Evolutionary conservation across 108 stramenopile species (phyloP).

Genomic region (Nitzschia sp.): DNA sequence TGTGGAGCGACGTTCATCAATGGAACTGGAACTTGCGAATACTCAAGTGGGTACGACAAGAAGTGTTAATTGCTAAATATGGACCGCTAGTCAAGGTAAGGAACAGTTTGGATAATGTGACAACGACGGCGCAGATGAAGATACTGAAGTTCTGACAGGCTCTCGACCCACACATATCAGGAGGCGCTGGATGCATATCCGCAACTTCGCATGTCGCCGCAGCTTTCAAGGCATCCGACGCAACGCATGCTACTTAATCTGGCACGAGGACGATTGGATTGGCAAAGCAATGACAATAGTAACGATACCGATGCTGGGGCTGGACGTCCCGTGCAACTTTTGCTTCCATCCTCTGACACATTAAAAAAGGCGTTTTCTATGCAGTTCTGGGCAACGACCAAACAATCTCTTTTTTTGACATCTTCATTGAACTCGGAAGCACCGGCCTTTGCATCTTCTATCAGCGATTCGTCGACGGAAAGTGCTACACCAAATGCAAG

Average conservation of each 20-base stretch:
- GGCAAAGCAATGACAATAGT: neutral
- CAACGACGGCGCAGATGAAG: no score
- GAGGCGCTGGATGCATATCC: constrained; percentile 61
- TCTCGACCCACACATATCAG: no score
- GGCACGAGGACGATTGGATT: constrained; percentile 20
- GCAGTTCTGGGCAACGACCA: constrained; percentile 54
- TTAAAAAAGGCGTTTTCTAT: constrained; percentile 67
- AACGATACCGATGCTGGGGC: neutral
- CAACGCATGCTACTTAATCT: constrained; percentile 12
- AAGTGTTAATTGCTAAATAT: constrained; percentile 73
- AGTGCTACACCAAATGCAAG: neutral
- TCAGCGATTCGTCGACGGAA: neutral
- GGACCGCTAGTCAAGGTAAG: constrained; percentile 42
- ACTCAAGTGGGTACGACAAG: constrained; percentile 71
- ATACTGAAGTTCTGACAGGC: no score
- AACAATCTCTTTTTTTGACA: constrained; percentile 17
- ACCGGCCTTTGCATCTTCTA: neutral
- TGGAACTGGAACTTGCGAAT: constrained; percentile 56
- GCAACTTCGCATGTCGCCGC: constrained; percentile 34
- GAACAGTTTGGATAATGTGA: no score
- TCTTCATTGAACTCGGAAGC: neutral
- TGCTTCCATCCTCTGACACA: constrained; percentile 49
- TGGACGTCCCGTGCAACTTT: neutral
- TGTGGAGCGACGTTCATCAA: constrained; percentile 46
- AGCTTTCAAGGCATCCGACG: constrained; percentile 22